Base-by-base conservation (phyloP, 192 early-diverging fungal genomes). In the Coemansia asiatica region DNA sequence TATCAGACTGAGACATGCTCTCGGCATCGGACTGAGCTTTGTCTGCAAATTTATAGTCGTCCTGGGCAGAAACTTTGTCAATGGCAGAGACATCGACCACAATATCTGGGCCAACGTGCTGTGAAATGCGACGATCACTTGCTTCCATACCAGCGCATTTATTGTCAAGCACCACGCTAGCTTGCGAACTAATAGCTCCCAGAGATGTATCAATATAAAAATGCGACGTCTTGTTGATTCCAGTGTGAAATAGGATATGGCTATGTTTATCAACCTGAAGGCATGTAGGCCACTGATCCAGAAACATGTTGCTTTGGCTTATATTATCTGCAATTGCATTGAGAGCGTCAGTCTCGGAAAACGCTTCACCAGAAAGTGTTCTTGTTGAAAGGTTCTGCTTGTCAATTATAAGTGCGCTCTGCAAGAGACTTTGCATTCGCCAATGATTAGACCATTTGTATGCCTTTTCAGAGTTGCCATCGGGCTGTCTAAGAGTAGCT, bases 401-500 rank as follows among this genome's bases (percentile, higher is more conserved):
- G 51, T 70, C 76, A 15, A 29, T 40, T 12, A 66, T 57, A 13
- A 73, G 61, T n/a, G 64, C 67, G 59, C 76, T 79, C 23, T 73
- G 67, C 13, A 79, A 55, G 36, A 79, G 51, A 19, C 76, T 79
- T 29, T 73, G 67, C 56, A 69, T 68, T 13, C 67, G 26, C 76
- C 76, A 79, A 40, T 79, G 66, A 28, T 79, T 79, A 12, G 67
- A 68, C 76, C 76, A 79, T 31, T 23, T 28, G n/a, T 15, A 16
- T 4, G 5, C 10, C 10, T 19, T 27, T n/a, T n/a, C 31, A 40
- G 31, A 15, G 29, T 33, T 22, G 9, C 9, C 22, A 18, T 22
- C 35, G n/a, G 36, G 29, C 6, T 28, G 5, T n/a, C 6, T 31
- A 29, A 5, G 12, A 15, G 15, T 23, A 6, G 12, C 29, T 12